Evolutionary conservation across 495 filamentous ascomycete genomes (phyloP), one percentile per base, ranked within the genome.

Genomic region (Umbilicaria muhlenbergii): DNA sequence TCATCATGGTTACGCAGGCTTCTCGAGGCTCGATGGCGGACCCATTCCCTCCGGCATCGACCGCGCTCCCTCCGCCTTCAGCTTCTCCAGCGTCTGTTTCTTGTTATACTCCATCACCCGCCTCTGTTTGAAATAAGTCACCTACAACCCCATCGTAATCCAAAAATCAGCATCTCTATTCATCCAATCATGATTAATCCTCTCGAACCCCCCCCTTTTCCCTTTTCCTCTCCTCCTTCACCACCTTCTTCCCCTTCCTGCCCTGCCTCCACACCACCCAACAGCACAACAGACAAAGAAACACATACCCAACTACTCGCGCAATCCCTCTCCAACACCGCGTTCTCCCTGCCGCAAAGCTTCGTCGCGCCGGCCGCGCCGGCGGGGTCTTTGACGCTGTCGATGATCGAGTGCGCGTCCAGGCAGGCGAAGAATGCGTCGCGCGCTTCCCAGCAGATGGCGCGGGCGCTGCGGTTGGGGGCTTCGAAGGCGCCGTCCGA

Each of bases 91-190:
- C 36, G 81, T 81, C 61, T 79, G 68, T 49, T 83, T 80, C 57
- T 85, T 83, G 45, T 94, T 82, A 54, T 79, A 71, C 44, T 96
- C 88, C 68, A 91, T 87, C 34, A 96, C 86, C 46, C 91, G 71
- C 62, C 85, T 78, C 58, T 94, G 83, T 63, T 96, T 94, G 70
- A 98, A 98, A 63, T 98, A 94, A 62, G 83, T 83, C 45, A 96
- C 86, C 89, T 95, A 53, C 32, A 44, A 35, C 7, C 11, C 38
- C 39, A n/a, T n/a, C n/a, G n/a, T n/a, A n/a, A n/a, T n/a, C 10
- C 16, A n/a, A n/a, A 13, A 19, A 24, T 39, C 34, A 6, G 17
- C 19, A 31, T 14, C 34, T 32, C 14, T 21, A 2, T 21, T 5
- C 19, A 21, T 21, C 19, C 19, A 21, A 21, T 21, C 19, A 5